Percentiles rank a stretch among this genome's conserved stretches.
Conservation (phyloP, 345 rosid genomes). For the Bruguiera parviflora region DNA sequence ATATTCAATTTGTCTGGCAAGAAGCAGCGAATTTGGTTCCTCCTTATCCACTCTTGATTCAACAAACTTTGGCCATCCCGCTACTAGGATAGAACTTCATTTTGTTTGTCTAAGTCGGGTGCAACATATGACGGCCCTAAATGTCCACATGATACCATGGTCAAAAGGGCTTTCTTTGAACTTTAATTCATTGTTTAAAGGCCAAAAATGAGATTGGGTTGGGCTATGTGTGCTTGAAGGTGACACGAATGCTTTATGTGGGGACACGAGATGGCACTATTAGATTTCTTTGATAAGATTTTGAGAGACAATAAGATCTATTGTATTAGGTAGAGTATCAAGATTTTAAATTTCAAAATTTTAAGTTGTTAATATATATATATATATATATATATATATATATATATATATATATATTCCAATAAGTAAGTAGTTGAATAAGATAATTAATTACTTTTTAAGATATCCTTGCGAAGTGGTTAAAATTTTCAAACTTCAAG, state of each 20-base stretch:
- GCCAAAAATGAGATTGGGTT: not conserved
- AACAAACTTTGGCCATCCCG: not conserved
- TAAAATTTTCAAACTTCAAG: too few species aligned
- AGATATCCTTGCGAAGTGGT: too few species aligned
- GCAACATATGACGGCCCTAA: slow-evolving; percentile 4
- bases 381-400: too few species aligned
- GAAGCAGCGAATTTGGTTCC: slow-evolving; percentile 17
- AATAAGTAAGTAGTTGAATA: too few species aligned
- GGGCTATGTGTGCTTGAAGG: slow-evolving; percentile 10
- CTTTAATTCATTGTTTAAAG: slow-evolving; percentile 1
- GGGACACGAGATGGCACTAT: slow-evolving; percentile 11
- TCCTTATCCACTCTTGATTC: slow-evolving; percentile 23
- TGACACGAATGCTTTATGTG: slow-evolving; percentile 22
- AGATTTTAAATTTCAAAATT: too few species aligned
- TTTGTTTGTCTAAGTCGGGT: not conserved
- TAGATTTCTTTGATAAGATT: not conserved
- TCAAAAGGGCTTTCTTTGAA: slow-evolving; percentile 16
- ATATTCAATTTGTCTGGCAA: slow-evolving; percentile 39
- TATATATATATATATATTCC: too few species aligned
- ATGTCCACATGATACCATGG: not conserved
- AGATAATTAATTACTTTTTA: too few species aligned
- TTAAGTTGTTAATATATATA: not conserved
- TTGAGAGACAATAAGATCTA: not conserved
- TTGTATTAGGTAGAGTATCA: too few species aligned
- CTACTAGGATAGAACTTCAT: slow-evolving; percentile 10